Conservation (phyloP, 495 filamentous ascomycete species). For the Aspergillus incahuasiensis region DNA sequence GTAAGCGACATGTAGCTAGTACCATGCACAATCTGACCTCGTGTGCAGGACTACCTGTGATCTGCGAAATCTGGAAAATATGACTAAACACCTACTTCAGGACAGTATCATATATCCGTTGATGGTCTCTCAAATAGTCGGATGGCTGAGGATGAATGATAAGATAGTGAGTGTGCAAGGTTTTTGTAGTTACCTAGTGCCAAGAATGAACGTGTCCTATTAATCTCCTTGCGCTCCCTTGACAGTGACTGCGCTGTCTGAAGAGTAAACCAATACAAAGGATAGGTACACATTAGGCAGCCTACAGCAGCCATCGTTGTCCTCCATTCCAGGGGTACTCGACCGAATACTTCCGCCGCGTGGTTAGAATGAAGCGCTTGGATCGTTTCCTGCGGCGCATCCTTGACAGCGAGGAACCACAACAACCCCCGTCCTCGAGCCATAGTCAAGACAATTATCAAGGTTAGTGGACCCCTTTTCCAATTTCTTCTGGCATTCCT, state of each 20-base stretch:
- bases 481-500: background rate
- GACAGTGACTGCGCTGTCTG: background rate
- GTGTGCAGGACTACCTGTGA: background rate
- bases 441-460: constrained; percentile 3
- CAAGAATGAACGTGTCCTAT: background rate
- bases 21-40: background rate
- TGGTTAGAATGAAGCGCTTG: constrained; percentile 17
- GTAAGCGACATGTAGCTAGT: background rate
- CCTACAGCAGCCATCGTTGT: background rate
- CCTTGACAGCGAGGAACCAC: constrained; percentile 15
- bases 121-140: too few relatives aligned
- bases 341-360: background rate
- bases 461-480: background rate
- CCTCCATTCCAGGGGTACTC: background rate
- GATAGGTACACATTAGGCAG: background rate
- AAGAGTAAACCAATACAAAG: background rate
- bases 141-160: too few relatives aligned
- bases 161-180: too few relatives aligned
- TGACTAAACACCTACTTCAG: background rate
- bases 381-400: constrained; percentile 16
- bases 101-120: background rate
- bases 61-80: background rate
- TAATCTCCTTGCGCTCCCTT: background rate
- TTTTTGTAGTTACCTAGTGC: background rate
- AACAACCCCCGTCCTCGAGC: background rate